Evolutionary conservation across 305 asterid species (phyloP).

Genomic region (Lippia alba): DNA sequence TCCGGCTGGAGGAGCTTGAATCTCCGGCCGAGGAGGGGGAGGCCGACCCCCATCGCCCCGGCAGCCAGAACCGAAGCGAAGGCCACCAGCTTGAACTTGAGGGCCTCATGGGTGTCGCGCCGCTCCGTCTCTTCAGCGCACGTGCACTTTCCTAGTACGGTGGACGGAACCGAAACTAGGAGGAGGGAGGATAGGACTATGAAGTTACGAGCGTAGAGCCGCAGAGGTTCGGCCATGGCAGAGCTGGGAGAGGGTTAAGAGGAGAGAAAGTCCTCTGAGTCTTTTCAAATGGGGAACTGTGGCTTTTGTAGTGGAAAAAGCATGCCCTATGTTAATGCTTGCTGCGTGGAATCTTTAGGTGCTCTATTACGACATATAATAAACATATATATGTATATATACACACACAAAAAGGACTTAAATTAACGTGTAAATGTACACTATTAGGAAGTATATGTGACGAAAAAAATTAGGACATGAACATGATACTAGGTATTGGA

Average conservation of each 20-base stretch:
- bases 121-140: conserved; percentile 33
- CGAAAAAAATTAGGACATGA: neutral
- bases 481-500: neutral
- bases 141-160: conserved; percentile 27
- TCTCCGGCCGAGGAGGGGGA: conserved; percentile 52
- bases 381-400: too few relatives aligned
- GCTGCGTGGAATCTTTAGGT: conserved; percentile 28
- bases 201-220: conserved; percentile 12
- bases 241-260: conserved; percentile 24
- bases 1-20: conserved; percentile 52
- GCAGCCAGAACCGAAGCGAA: conserved; percentile 51
- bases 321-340: conserved; percentile 20
- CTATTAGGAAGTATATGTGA: neutral
- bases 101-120: conserved; percentile 37
- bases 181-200: conserved; percentile 24
- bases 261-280: conserved; percentile 3
- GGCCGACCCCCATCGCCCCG: conserved; percentile 57
- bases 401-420: too few relatives aligned
- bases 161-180: neutral
- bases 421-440: too few relatives aligned
- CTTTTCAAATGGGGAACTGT: neutral
- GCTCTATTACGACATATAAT: conserved; percentile 12
- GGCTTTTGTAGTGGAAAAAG: conserved; percentile 20
- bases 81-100: conserved; percentile 57
- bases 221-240: conserved; percentile 35